A percentile compares a stretch with the other conserved stretches of the same genome.
phyloP scores from a whole-genome alignment of 768 basidiomycete genomes.

The Cystofilobasidium capitatum region DNA sequence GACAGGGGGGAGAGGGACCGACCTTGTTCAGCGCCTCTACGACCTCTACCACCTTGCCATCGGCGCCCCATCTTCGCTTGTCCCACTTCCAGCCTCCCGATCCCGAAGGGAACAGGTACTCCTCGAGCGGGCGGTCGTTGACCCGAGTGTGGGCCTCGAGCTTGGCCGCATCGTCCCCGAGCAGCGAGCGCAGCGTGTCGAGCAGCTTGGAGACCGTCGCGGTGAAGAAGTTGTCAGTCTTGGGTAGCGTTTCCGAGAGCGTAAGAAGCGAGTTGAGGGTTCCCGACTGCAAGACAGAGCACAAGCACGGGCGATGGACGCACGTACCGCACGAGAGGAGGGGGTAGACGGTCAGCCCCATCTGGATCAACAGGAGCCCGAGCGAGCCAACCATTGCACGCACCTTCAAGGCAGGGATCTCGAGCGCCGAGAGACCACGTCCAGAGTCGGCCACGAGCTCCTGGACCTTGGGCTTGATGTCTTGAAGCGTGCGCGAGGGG shows the following conservation, averaged over 20 bases:
- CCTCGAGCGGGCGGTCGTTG: constrained; percentile 67
- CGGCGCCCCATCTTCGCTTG: constrained; percentile 74
- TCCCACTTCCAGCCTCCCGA: constrained; percentile 77
- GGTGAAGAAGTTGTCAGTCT: constrained; percentile 81
- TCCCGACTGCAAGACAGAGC: constrained; percentile 55
- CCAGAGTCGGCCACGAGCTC: constrained; percentile 36
- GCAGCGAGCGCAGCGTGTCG: constrained; percentile 79
- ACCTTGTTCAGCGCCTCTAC: constrained; percentile 80
- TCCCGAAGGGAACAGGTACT: constrained; percentile 54
- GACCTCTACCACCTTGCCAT: constrained; percentile 71
- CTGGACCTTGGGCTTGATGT: constrained; percentile 50
- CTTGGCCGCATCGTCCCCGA: constrained; percentile 62
- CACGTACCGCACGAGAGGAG: neutral
- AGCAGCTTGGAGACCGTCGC: constrained; percentile 80
- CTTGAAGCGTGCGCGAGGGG: constrained; percentile 61
- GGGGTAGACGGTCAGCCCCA: neutral
- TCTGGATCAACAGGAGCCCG: neutral
- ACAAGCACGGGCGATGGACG: neutral
- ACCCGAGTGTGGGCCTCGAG: constrained; percentile 42
- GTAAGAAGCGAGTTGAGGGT: constrained; percentile 81
- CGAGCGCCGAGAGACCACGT: constrained; percentile 51
- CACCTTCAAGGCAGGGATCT: constrained; percentile 86
- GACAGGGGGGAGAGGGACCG: constrained; percentile 18
- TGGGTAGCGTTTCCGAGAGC: constrained; percentile 85
- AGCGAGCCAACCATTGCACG: constrained; percentile 25